A percentile compares a stretch with the other conserved stretches of the same genome.
phyloP scores from a whole-genome alignment of 495 filamentous ascomycete genomes.

The Hyaloscypha hepaticicola region DNA sequence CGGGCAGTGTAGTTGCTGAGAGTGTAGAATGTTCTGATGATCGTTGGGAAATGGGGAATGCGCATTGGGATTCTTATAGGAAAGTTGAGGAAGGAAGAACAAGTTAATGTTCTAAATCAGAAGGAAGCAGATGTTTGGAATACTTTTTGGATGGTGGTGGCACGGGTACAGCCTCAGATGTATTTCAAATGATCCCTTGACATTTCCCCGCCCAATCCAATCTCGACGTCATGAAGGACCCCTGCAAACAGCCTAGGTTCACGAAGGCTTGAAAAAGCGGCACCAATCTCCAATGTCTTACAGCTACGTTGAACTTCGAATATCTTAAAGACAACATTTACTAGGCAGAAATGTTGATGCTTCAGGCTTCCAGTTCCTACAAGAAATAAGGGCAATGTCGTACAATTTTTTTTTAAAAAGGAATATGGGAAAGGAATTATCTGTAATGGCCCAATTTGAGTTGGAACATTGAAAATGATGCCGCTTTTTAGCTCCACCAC shows the following conservation, averaged over 20 bases:
- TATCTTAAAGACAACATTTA: too few species aligned
- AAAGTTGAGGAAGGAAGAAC: constrained; percentile 12
- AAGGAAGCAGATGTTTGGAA: constrained; percentile 21
- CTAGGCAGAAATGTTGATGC: too few species aligned
- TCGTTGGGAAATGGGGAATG: constrained; percentile 26
- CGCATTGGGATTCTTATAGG: constrained; percentile 30
- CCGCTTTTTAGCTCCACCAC: too few species aligned
- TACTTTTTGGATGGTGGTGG: constrained; percentile 22
- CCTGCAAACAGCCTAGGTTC: not conserved
- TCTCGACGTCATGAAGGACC: constrained; percentile 12
- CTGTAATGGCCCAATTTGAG: too few species aligned
- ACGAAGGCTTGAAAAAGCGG: too few species aligned
- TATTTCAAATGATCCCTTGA: constrained; percentile 26
- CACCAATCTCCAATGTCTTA: too few species aligned
- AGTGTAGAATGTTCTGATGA: constrained; percentile 31
- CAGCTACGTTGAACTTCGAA: too few species aligned
- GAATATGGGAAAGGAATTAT: too few species aligned
- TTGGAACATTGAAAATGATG: too few species aligned
- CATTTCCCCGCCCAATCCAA: constrained; percentile 8
- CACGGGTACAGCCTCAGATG: constrained; percentile 8
- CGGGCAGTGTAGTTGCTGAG: constrained; percentile 30
- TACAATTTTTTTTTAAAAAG: too few species aligned
- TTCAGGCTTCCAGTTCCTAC: too few species aligned
- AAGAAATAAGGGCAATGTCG: too few species aligned
- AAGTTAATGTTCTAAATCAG: not conserved